These are phyloP conservation scores for Aspergillus baeticus DNA, from an alignment of 495 filamentous ascomycete genomes.

Conservation along the genomic window DNA sequence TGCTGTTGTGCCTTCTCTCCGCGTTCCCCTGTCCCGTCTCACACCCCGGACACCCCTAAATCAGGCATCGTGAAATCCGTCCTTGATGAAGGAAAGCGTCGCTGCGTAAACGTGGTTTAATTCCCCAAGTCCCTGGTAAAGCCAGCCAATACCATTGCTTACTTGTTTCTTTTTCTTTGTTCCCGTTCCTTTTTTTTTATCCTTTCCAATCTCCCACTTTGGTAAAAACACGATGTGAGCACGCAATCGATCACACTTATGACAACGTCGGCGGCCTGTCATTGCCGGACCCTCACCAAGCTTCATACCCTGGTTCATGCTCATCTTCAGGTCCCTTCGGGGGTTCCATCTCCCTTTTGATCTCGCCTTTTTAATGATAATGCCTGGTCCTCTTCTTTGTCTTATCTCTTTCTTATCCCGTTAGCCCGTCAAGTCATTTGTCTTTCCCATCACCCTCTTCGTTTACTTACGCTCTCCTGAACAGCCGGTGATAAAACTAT, in stretches of 20 bases:
- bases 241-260: constrained; percentile 46
- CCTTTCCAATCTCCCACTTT: constrained; percentile 10
- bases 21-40: background rate
- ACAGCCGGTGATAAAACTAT: constrained; percentile 39
- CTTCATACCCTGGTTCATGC: constrained; percentile 16
- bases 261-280: constrained; percentile 29
- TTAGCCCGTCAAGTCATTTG: constrained; percentile 2
- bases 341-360: constrained; percentile 12
- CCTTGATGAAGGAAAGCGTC: background rate
- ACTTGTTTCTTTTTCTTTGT: constrained; percentile 13
- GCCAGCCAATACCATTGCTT: constrained; percentile 9
- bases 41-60: background rate
- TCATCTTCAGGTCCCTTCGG: constrained; percentile 10
- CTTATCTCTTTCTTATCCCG: constrained; percentile 11
- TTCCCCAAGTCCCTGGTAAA: constrained; percentile 1
- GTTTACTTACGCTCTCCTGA: constrained; percentile 30
- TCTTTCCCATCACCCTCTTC: background rate
- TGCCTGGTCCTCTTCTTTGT: background rate
- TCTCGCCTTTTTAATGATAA: constrained; percentile 10
- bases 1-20: background rate
- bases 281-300: constrained; percentile 21
- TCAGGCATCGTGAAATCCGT: constrained; percentile 1
- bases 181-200: background rate
- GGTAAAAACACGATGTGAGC: constrained; percentile 29
- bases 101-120: constrained; percentile 4